These are phyloP conservation scores for Microcyclospora pomicola DNA, from an alignment of 2,329 filamentous ascomycete species.

Conservation along the genomic window DNA sequence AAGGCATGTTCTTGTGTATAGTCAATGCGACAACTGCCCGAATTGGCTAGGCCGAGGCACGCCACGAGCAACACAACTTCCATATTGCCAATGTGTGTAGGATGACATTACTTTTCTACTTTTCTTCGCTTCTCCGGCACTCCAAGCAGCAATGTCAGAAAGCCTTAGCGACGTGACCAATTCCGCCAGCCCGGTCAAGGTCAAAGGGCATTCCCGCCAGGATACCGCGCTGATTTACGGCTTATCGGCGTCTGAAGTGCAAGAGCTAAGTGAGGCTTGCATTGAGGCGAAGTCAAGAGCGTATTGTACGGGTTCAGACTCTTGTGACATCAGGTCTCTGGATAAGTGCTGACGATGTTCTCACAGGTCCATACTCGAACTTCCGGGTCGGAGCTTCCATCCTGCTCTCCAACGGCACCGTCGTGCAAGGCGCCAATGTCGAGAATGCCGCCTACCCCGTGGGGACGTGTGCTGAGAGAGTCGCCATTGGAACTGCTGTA, in stretches of 20 bases:
- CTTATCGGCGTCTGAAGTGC: constrained; percentile 51
- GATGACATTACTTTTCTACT: no score
- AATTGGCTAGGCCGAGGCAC: no score
- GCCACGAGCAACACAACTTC: no score
- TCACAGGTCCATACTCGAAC: constrained; percentile 62
- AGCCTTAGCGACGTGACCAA: no score
- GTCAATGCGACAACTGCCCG: no score
- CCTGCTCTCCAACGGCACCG: constrained; percentile 39
- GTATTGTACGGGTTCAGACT: constrained; percentile 49
- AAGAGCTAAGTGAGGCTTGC: constrained; percentile 47
- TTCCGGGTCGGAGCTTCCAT: constrained; percentile 83
- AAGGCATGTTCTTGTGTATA: no score
- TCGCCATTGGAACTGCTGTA: constrained; percentile 73
- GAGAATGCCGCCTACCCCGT: constrained; percentile 92
- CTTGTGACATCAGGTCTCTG: not conserved
- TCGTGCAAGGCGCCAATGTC: constrained; percentile 65
- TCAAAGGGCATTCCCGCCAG: constrained; percentile 24
- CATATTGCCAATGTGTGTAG: no score
- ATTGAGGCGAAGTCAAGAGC: constrained; percentile 61
- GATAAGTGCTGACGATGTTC: not conserved
- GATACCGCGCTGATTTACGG: constrained; percentile 32
- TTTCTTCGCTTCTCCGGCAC: no score
- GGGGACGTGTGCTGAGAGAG: constrained; percentile 87
- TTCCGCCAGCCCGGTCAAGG: constrained; percentile 7
- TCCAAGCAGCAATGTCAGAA: no score